Percentiles rank a stretch among this genome's conserved stretches.
These are phyloP conservation scores for Colletotrichum camelliae DNA, from an alignment of 2,329 filamentous ascomycete species.

Conservation along the genomic window DNA sequence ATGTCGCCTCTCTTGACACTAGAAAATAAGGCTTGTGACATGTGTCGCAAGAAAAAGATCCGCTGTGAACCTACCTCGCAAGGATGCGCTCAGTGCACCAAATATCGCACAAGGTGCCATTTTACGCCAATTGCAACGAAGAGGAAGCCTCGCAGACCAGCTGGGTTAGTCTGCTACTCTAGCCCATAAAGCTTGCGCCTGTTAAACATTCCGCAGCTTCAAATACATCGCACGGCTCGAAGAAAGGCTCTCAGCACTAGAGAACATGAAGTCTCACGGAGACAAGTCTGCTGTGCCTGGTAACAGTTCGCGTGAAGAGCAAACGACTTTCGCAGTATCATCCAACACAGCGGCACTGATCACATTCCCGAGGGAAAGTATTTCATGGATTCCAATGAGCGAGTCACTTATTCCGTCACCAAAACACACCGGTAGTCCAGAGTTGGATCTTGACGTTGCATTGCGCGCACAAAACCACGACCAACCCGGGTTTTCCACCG, in stretches of 20 bases:
- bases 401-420: background rate
- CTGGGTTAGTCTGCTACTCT: background rate
- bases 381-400: background rate
- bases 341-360: background rate
- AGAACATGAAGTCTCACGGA: background rate
- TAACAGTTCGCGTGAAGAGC: background rate
- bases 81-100: conserved; percentile 31
- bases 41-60: conserved; percentile 35
- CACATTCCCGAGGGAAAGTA: background rate
- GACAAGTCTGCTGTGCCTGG: background rate
- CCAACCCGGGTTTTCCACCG: background rate
- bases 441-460: background rate
- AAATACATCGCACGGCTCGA: conserved; percentile 25
- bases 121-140: conserved; percentile 27
- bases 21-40: conserved; percentile 22
- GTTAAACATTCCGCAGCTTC: conserved; percentile 9
- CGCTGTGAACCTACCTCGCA: conserved; percentile 28
- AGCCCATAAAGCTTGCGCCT: background rate
- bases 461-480: background rate
- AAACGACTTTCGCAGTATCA: background rate
- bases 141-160: background rate
- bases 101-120: conserved; percentile 28
- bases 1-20: background rate
- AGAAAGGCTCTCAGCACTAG: conserved; percentile 22
- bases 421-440: background rate